Base-by-base conservation (phyloP, 1,284 basidiomycete genomes). In the Lentinula novae-zelandiae region DNA sequence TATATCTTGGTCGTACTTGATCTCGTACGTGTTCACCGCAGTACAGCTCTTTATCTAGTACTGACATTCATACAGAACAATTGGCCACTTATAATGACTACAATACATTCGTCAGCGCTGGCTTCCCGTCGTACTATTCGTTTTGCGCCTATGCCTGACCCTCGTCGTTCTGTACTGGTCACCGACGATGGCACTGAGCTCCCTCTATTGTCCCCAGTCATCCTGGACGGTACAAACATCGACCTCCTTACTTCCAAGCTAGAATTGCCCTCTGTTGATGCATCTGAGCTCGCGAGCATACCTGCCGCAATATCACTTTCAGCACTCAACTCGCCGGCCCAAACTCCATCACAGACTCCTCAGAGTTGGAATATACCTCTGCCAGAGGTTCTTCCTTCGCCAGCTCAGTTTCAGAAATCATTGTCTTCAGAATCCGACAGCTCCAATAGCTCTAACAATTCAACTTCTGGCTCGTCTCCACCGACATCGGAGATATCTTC, bases 61-160 rank as follows among this genome's bases (percentile, higher is more conserved):
- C 48, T 50, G 48, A 50, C 48, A 3, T 33, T 50, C 48, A 33
- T 50, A 27, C 17, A 50, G 48, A 50, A 50, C 20, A 50, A 22
- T 12, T 33, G 6, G 50, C 50, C 33, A 31, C 33, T 52, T 27
- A 27, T 52, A 33, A 52, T 52, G 50, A 31, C 50, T 34, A 52
- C 50, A 49, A 49, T 52, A 52, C 50, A 52, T 31, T 52, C 50
- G 8, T 31, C 50, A 34, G 31, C 50, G 27, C 50, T 31, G 8
- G 17, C 20, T 27, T 33, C 53, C 10, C 53, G 53, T 34, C 53
- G 53, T 31, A 53, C 53, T 10, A 90, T 92, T 58, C 84, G 87
- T 64, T 92, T 92, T 65, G 89, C 89, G 0, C 90, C 89, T 2
- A 81, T 92, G n/a, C 90, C 90, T 3, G 86, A 89, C 63, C 87